Base-by-base conservation (phyloP, 2,329 filamentous ascomycete species). In the Zymoseptoria brevis region DNA sequence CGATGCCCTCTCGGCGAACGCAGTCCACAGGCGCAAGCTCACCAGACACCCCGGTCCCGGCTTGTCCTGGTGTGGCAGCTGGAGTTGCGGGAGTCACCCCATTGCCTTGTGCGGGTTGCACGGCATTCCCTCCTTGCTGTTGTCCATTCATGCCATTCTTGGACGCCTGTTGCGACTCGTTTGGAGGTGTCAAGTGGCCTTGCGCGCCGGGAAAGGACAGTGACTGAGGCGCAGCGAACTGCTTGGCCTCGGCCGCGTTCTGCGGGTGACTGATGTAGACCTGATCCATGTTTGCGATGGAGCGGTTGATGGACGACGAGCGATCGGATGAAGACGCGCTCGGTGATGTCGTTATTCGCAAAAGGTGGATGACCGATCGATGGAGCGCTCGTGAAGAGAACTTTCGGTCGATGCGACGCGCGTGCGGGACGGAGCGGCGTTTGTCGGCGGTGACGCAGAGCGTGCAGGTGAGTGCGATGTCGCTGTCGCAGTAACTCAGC, bases 241-340 rank as follows among this genome's bases (percentile, higher is more conserved):
- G 90, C 82, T 94, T 94, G 66, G 94, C 94, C 83, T 97, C 92
- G 67, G 87, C 85, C 71, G 93, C 92, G 74, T 86, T 97, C 66
- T 88, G 83, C 54, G 94, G 94, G 74, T 97, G 94, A 68, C 93
- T 94, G 72, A 90, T 91, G 71, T 96, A 69, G 71, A 64, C 57
- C 19, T 61, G 58, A 75, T 96, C 90, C 90, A 96, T 96, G 74
- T 76, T 85, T 58, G 62, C 62, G 57, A 52, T 59, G 45, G 54
- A 55, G 35, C n/a, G 13, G 35, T 45, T 45, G 35, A 45, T 45
- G 35, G 35, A 45, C 35, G 35, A 45, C 35, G 35, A 45, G 35
- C 35, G 35, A 45, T 45, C 35, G n/a, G 35, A 41, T 41, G 35
- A 45, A 45, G 35, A 45, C n/a, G 13, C 35, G 35, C 35, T 45